Conservation (phyloP, 179 eudicot genomes). For the Beta corolliflora region DNA sequence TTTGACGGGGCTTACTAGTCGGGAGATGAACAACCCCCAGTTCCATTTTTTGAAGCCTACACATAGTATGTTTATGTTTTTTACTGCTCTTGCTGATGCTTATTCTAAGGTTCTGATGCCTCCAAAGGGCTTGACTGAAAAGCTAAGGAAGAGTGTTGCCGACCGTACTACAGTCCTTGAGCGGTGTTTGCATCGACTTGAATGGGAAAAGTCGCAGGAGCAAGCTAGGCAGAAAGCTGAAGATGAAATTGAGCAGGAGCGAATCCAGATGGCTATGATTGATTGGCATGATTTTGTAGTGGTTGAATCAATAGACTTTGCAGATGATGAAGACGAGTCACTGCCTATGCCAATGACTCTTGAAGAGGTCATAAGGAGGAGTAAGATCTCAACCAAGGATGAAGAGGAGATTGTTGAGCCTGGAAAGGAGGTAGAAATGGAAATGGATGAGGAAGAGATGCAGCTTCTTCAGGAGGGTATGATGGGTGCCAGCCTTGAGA, state of each 20-base stretch:
- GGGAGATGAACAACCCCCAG: conserved; percentile 77
- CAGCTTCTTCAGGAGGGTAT: conserved; percentile 95
- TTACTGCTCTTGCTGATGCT: conserved; percentile 91
- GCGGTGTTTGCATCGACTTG: conserved; percentile 85
- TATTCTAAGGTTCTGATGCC: conserved; percentile 96
- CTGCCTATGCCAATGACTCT: conserved; percentile 95
- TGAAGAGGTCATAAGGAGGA: conserved; percentile 93
- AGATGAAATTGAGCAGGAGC: conserved; percentile 89
- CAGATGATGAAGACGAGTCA: conserved; percentile 90
- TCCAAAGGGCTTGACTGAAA: conserved; percentile 73
- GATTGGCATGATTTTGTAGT: conserved; percentile 98
- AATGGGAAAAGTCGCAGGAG: conserved; percentile 96
- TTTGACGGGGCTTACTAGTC: conserved; percentile 75
- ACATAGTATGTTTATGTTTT: conserved; percentile 89
- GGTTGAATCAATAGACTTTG: conserved; percentile 86
- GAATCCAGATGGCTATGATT: conserved; percentile 93
- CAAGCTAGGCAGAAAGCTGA: conserved; percentile 96
- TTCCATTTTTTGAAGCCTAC: conserved; percentile 91
- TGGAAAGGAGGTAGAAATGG: conserved; percentile 93
- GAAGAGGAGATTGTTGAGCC: conserved; percentile 79
- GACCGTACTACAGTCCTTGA: conserved; percentile 88
- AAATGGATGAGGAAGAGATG: conserved; percentile 96
- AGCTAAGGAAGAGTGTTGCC: conserved; percentile 63
- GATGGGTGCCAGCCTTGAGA: conserved; percentile 81
- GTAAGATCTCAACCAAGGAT: conserved; percentile 64